Percentiles rank a stretch among this genome's conserved stretches.
These are phyloP conservation scores for Diplogelasinospora grovesii DNA, from an alignment of 495 filamentous ascomycete species.

Conservation along the genomic window DNA sequence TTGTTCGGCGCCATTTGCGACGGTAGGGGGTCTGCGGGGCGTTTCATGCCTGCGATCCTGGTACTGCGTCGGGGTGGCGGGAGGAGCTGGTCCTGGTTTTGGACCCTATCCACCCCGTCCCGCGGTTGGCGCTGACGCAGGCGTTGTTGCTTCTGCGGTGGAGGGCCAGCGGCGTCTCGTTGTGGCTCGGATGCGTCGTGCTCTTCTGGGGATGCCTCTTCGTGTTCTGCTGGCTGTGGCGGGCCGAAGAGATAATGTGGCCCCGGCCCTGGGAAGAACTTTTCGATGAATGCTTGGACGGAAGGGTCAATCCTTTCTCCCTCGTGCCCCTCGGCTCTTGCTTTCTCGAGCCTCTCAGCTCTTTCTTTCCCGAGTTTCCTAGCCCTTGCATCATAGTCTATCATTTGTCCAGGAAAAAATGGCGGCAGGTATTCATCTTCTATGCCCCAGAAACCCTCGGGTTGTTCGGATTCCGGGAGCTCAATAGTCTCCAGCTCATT, in stretches of 20 bases:
- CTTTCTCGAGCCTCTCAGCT: background rate
- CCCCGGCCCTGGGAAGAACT: too few relatives aligned
- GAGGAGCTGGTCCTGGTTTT: background rate
- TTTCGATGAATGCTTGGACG: too few relatives aligned
- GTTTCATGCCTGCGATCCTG: constrained; percentile 1
- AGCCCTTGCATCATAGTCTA: too few relatives aligned
- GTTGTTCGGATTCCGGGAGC: background rate
- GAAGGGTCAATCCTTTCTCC: background rate
- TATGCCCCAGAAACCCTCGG: background rate
- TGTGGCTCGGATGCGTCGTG: background rate
- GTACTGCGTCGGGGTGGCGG: background rate
- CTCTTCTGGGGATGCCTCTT: background rate
- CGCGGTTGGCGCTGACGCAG: background rate
- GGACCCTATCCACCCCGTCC: background rate
- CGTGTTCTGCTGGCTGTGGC: background rate
- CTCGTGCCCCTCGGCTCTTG: background rate
- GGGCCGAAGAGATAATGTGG: too few relatives aligned
- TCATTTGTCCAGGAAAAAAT: background rate
- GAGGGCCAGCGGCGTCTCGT: background rate
- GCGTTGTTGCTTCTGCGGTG: background rate
- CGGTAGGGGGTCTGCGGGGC: too few relatives aligned
- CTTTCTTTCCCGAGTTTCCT: too few relatives aligned
- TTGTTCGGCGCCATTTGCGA: too few relatives aligned
- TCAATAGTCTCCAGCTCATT: constrained; percentile 3
- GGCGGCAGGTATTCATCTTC: background rate